phyloP scores from a whole-genome alignment of 208 protist species.

The Acanthamoeba royreba region DNA sequence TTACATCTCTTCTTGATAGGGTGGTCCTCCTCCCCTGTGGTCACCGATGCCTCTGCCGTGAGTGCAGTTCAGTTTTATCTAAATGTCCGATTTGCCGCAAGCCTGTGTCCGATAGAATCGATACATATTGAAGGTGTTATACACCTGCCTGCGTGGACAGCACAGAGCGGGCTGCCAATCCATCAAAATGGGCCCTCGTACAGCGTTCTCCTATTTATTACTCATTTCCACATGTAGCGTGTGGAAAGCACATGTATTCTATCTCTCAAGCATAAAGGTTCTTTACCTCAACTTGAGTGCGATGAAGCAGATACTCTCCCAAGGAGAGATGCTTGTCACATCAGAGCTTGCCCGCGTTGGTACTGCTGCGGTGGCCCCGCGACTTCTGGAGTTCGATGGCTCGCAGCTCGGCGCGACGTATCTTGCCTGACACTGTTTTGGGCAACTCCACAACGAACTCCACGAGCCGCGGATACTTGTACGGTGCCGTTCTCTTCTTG shows the following conservation, averaged over 20 bases:
- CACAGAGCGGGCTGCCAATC: too few species aligned
- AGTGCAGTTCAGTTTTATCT: not conserved
- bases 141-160: too few species aligned
- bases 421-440: slow-evolving; percentile 14
- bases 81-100: slow-evolving; percentile 28
- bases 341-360: too few species aligned
- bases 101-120: not conserved
- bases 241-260: too few species aligned
- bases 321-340: too few species aligned
- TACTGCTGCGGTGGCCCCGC: not conserved
- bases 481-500: not conserved
- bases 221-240: too few species aligned
- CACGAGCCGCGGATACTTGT: not conserved
- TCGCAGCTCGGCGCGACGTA: not conserved
- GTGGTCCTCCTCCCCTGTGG: not conserved
- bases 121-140: too few species aligned
- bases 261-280: too few species aligned
- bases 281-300: too few species aligned
- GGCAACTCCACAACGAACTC: not conserved
- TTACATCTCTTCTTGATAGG: not conserved
- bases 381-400: not conserved
- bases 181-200: too few species aligned
- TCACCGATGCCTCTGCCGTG: not conserved
- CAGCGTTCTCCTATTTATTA: too few species aligned
- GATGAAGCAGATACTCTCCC: too few species aligned